A percentile compares a stretch with the other conserved stretches of the same genome.
Evolutionary conservation across 1,284 basidiomycete species (phyloP).

Genomic region (Ceratobasidium sp.): DNA sequence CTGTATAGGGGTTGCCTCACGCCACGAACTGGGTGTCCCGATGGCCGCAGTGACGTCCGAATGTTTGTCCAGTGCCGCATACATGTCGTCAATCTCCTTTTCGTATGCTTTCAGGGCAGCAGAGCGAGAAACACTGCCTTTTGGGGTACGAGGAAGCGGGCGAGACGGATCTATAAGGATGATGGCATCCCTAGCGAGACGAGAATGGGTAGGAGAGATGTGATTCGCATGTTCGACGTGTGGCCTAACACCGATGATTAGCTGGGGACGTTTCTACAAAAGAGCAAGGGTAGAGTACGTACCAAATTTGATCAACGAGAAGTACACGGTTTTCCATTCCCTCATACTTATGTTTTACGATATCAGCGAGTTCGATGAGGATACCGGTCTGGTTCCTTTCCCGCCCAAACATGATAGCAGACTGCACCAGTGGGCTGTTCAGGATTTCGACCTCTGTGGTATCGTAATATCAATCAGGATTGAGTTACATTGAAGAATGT

Average conservation of each 20-base stretch:
- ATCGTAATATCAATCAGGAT: background rate
- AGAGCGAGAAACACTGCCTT: constrained; percentile 42
- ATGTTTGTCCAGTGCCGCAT: constrained; percentile 40
- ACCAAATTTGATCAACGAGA: constrained; percentile 61
- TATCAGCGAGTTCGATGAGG: constrained; percentile 60
- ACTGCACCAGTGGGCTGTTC: constrained; percentile 57
- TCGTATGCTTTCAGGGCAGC: constrained; percentile 45
- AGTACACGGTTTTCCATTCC: constrained; percentile 55
- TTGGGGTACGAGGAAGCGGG: constrained; percentile 40
- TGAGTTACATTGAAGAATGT: constrained; percentile 52
- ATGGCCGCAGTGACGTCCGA: background rate
- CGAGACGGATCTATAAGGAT: constrained; percentile 7
- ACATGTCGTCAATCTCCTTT: constrained; percentile 49
- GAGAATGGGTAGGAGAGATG: constrained; percentile 59
- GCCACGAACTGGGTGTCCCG: background rate
- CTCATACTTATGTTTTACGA: constrained; percentile 56
- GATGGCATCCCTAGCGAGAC: constrained; percentile 60
- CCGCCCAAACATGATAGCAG: constrained; percentile 61
- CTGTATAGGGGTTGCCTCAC: background rate
- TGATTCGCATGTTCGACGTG: constrained; percentile 63
- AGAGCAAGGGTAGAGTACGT: constrained; percentile 41
- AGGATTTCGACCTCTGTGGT: constrained; percentile 53
- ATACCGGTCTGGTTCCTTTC: constrained; percentile 64
- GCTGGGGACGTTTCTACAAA: constrained; percentile 18
- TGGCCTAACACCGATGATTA: constrained; percentile 51